Percentiles rank a stretch among this genome's conserved stretches.
Evolutionary conservation across 148 eudicot species (phyloP).

Genomic region (Cornus controversa): DNA sequence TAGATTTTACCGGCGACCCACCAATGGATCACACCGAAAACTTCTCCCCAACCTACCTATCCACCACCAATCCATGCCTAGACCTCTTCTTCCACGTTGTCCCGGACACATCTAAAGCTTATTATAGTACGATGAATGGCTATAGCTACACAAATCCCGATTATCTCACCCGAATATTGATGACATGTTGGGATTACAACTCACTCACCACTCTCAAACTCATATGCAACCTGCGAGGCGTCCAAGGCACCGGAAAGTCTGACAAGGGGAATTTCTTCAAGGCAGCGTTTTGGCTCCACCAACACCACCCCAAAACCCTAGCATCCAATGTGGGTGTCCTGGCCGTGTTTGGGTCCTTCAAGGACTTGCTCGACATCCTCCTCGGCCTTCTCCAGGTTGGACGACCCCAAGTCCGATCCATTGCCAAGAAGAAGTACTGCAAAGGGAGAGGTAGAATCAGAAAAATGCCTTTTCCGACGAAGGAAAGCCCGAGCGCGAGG

Average conservation of each 20-base stretch:
- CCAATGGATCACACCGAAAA: conserved; percentile 18
- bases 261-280: conserved; percentile 19
- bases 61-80: conserved; percentile 15
- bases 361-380: conserved; percentile 20
- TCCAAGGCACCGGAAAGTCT: conserved; percentile 20
- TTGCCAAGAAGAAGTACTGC: too few species aligned
- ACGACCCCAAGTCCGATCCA: not conserved
- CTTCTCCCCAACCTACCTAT: conserved; percentile 2
- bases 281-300: conserved; percentile 22
- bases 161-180: too few species aligned
- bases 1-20: too few species aligned
- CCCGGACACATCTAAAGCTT: conserved; percentile 11
- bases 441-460: too few species aligned
- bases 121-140: too few species aligned
- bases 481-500: too few species aligned
- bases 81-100: conserved; percentile 22
- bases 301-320: conserved; percentile 26
- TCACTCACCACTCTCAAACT: conserved; percentile 15
- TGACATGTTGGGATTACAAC: conserved; percentile 13
- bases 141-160: too few species aligned
- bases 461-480: too few species aligned
- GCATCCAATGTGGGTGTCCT: not conserved
- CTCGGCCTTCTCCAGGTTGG: too few species aligned
- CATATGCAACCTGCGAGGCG: conserved; percentile 20
- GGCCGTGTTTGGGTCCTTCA: conserved; percentile 19